Percentiles rank a stretch among this genome's conserved stretches.
These are phyloP conservation scores for Lolium rigidum DNA, from an alignment of 176 grass and related monocot species.

Conservation along the genomic window DNA sequence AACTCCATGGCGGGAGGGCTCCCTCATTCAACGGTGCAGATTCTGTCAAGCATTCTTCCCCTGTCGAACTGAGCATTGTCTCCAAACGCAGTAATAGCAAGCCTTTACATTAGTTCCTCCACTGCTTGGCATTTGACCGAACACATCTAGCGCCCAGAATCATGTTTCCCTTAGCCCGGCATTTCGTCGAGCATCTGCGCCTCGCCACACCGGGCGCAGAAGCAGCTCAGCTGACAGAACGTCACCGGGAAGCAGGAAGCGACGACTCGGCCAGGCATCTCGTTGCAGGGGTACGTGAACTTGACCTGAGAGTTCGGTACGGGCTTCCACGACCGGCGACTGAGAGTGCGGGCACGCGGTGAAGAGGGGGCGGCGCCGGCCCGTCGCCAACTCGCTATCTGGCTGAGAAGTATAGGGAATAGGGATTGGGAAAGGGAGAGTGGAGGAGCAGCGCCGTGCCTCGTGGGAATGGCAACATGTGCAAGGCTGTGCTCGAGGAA, in stretches of 20 bases:
- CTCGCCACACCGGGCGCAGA: neutral
- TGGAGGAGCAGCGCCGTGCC: neutral
- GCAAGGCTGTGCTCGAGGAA: neutral
- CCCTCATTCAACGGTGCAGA: neutral
- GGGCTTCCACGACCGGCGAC: no score
- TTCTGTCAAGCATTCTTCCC: neutral
- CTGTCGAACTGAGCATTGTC: no score
- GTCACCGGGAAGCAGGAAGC: neutral
- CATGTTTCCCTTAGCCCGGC: neutral
- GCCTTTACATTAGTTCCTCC: neutral
- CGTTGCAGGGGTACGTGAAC: neutral
- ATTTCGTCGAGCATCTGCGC: slow-evolving; percentile 18
- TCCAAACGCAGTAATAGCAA: neutral
- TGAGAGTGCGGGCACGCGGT: no score
- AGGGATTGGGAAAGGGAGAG: neutral
- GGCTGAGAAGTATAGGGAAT: neutral
- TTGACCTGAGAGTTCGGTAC: neutral
- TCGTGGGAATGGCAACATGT: neutral
- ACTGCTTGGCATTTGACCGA: neutral
- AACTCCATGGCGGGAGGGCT: neutral
- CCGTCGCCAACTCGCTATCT: slow-evolving; percentile 2
- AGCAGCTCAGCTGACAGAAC: neutral
- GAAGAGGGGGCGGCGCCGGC: no score
- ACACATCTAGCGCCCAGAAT: neutral
- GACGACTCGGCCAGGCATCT: neutral